A percentile compares a stretch with the other conserved stretches of the same genome.
phyloP scores from a whole-genome alignment of 176 grass and related monocot species.

The Juncus inflexus region DNA sequence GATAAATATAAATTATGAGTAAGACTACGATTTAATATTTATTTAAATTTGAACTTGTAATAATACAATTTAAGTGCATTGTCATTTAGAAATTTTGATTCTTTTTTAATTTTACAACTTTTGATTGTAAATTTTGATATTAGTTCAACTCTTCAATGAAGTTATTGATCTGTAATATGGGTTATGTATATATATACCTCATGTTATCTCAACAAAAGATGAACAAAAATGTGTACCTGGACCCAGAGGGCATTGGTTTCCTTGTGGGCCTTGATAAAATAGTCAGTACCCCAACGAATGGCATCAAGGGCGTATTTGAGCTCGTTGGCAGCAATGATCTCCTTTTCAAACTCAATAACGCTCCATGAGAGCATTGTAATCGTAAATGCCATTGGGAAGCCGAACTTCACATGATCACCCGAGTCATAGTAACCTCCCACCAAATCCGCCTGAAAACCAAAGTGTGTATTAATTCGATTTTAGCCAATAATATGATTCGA shows the following conservation, averaged over 20 bases:
- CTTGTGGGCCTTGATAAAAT: slow-evolving; percentile 85
- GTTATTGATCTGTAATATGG: too few species aligned
- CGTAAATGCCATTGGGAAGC: slow-evolving; percentile 74
- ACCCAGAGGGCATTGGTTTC: slow-evolving; percentile 70
- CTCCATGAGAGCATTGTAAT: slow-evolving; percentile 72
- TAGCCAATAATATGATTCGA: not conserved
- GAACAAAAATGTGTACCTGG: slow-evolving; percentile 34
- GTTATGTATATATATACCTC: too few species aligned
- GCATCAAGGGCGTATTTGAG: slow-evolving; percentile 57
- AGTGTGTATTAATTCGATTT: not conserved
- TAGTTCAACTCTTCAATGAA: too few species aligned
- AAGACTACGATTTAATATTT: too few species aligned
- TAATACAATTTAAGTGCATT: too few species aligned
- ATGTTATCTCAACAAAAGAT: too few species aligned
- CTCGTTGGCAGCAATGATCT: slow-evolving; percentile 58
- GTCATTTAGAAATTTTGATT: too few species aligned
- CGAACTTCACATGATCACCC: slow-evolving; percentile 92
- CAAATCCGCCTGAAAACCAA: slow-evolving; percentile 56
- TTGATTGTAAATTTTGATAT: too few species aligned
- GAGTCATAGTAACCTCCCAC: slow-evolving; percentile 94
- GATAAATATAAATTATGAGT: too few species aligned
- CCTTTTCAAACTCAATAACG: slow-evolving; percentile 76
- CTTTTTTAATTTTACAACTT: too few species aligned
- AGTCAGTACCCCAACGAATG: slow-evolving; percentile 76
- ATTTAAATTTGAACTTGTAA: too few species aligned